These are phyloP conservation scores for Vishniacozyma victoriae DNA, from an alignment of 768 basidiomycete species.

Conservation along the genomic window DNA sequence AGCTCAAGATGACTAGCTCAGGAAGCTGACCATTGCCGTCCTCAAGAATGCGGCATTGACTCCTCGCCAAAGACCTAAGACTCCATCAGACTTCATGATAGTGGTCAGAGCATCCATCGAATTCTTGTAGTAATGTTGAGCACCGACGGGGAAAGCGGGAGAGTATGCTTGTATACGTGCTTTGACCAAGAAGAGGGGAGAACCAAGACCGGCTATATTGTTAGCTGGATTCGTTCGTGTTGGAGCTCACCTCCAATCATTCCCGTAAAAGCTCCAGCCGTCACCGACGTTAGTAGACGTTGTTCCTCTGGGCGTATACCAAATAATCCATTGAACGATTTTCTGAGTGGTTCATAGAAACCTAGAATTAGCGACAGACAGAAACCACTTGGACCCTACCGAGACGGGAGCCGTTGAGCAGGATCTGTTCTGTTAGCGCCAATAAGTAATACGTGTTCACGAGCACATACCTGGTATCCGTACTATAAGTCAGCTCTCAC, in stretches of 20 bases:
- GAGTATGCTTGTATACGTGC: constrained; percentile 99
- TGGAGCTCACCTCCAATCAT: constrained; percentile 68
- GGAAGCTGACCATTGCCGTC: constrained; percentile 69
- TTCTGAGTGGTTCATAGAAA: constrained; percentile 90
- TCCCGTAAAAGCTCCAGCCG: constrained; percentile 84
- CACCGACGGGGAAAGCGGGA: constrained; percentile 84
- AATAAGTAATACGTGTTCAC: neutral
- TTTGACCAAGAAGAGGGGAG: constrained; percentile 72
- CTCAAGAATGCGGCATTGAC: constrained; percentile 89
- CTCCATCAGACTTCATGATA: constrained; percentile 70
- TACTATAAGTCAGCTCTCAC: constrained; percentile 55
- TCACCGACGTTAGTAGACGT: constrained; percentile 66
- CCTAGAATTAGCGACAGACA: constrained; percentile 52
- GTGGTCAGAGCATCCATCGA: constrained; percentile 73
- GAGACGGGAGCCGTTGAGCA: constrained; percentile 84
- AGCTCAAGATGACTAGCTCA: neutral
- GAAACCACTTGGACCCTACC: constrained; percentile 51
- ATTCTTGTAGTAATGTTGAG: constrained; percentile 85
- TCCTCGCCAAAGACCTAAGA: constrained; percentile 76
- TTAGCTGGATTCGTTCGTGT: neutral
- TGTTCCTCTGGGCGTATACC: constrained; percentile 63
- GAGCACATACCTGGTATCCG: constrained; percentile 69
- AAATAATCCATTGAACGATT: constrained; percentile 60
- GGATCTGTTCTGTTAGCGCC: constrained; percentile 54
- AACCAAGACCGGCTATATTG: constrained; percentile 38